Conservation (phyloP, 148 eudicot species). For the Spergularia bocconei region DNA sequence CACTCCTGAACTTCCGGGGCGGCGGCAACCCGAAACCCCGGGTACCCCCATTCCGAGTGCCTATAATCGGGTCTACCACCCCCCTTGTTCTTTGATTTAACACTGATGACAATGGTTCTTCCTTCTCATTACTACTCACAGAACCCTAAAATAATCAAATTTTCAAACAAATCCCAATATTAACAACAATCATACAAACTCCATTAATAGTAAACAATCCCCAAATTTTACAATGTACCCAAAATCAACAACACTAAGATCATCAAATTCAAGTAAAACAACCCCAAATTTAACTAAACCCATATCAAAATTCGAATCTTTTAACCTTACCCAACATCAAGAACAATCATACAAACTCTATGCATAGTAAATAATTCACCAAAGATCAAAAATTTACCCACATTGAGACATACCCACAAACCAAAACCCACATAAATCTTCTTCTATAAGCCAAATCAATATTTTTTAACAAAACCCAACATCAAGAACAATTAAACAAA, state of each 20-base stretch:
- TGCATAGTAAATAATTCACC: background rate
- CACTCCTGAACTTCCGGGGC: conserved; percentile 58
- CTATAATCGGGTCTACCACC: conserved; percentile 40
- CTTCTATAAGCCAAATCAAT: no score
- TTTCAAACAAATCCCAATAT: background rate
- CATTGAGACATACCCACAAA: conserved; percentile 6
- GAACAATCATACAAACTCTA: no score
- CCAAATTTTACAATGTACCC: background rate
- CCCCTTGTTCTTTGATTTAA: conserved; percentile 38
- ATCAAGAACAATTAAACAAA: no score
- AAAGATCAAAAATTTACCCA: background rate
- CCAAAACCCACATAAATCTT: background rate
- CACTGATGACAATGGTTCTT: conserved; percentile 39
- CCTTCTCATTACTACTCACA: conserved; percentile 36
- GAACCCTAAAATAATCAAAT: conserved; percentile 43
- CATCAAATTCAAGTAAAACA: no score
- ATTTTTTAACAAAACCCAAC: no score
- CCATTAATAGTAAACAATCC: background rate
- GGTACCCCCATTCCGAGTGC: conserved; percentile 24
- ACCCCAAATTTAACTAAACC: no score
- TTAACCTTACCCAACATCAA: no score
- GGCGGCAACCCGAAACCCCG: conserved; percentile 66
- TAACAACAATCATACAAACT: background rate
- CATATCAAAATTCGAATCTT: no score
- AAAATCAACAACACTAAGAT: background rate